Percentiles rank a stretch among this genome's conserved stretches.
phyloP scores from a whole-genome alignment of 148 eudicot species.

The Salicornia ramosissima region DNA sequence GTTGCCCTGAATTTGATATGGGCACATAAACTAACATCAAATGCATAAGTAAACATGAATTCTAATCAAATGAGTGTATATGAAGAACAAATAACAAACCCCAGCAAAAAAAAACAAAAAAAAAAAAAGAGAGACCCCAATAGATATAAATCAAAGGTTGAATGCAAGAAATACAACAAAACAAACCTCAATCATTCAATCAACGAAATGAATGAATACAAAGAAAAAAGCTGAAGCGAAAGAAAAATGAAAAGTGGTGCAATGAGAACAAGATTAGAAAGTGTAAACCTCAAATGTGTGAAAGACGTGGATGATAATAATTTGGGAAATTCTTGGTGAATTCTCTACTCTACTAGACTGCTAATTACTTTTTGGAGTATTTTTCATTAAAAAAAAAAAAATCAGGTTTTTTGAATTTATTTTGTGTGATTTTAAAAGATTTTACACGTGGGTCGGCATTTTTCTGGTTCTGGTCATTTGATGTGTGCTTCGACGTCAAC shows the following conservation, averaged over 20 bases:
- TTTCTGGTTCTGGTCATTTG: not conserved
- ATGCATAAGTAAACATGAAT: constrained; percentile 26
- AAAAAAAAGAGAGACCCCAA: too few relatives aligned
- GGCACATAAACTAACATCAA: constrained; percentile 29
- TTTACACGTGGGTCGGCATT: constrained; percentile 27
- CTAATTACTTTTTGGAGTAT: too few relatives aligned
- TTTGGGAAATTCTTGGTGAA: not conserved
- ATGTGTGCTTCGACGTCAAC: not conserved
- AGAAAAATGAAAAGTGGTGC: too few relatives aligned
- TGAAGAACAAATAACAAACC: not conserved
- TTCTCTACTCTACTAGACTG: too few relatives aligned
- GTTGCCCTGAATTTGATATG: constrained; percentile 26
- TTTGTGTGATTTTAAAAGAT: constrained; percentile 13
- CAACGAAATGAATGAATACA: too few relatives aligned
- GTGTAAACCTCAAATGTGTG: constrained; percentile 24
- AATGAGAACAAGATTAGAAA: too few relatives aligned
- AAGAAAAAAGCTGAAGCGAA: not conserved
- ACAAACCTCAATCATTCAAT: not conserved
- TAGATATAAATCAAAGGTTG: not conserved
- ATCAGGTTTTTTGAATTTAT: not conserved
- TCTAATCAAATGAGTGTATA: not conserved
- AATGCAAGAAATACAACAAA: not conserved
- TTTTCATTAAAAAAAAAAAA: too few relatives aligned
- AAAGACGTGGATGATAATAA: constrained; percentile 19
- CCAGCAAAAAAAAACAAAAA: not conserved